Base-by-base conservation (phyloP, 1,284 basidiomycete species). In the Clitocybe nebularis region DNA sequence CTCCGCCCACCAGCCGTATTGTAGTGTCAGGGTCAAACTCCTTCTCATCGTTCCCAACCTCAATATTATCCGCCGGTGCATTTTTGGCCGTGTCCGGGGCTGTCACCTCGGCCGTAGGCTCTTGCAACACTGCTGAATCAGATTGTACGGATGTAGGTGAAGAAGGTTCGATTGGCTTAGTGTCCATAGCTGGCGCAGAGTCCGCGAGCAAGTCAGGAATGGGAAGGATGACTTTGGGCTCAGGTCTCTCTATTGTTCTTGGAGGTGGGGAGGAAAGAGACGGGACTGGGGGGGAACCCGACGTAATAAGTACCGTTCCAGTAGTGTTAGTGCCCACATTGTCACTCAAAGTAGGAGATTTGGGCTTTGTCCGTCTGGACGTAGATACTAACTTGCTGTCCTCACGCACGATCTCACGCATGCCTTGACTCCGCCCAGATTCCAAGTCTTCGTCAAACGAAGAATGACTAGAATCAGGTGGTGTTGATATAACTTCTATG, bases 371-470 rank as follows among this genome's bases (percentile, higher is more conserved):
- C 36, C 41, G 51, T 44, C 48, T 47, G 23, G 52, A 52, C n/a
- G 49, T 52, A 17, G 58, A 50, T 14, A 54, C 46, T 17, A 63
- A 51, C 4, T 60, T 50, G 13, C 55, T 50, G 30, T 60, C 45
- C 14, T 66, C 61, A 43, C 57, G 61, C 16, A 56, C 41, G 19
- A 60, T 48, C 37, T 76, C 74, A 34, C 66, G 70, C 58, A 75
- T 69, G n/a, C 56, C 59, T 11, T 44, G 51, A 21, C 61, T 61
- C n/a, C 64, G 67, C 5, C 77, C 79, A 19, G 77, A 63, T 55
- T 87, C 84, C 5, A 84, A 55, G 51, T 86, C 83, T n/a, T 72
- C 61, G 33, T 74, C 71, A 47, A 69, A 62, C 5, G 71, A 72
- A 10, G 72, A 72, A 35, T 64, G 66, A 19, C 61, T 41, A 1